A percentile compares a stretch with the other conserved stretches of the same genome.
Evolutionary conservation across 257 asterid species (phyloP).

Genomic region (Anisodus tanguticus): DNA sequence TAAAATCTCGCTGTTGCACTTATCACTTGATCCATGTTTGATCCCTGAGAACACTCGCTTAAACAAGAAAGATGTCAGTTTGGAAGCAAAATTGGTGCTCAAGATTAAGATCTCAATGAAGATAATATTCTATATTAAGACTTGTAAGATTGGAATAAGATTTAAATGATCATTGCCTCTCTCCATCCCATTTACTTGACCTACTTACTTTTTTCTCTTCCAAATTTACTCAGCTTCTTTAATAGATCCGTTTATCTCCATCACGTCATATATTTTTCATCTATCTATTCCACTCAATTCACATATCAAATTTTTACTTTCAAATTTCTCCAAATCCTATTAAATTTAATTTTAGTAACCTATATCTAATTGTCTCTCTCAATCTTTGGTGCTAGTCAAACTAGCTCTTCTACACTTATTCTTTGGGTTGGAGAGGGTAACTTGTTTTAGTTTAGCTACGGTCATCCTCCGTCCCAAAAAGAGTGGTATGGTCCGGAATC

Average conservation of each 20-base stretch:
- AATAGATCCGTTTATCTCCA: constrained; percentile 8
- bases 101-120: too few relatives aligned
- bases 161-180: background rate
- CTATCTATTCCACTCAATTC: background rate
- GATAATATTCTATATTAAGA: too few relatives aligned
- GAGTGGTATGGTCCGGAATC: background rate
- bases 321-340: background rate
- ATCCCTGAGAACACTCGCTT: constrained; percentile 49
- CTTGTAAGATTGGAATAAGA: too few relatives aligned
- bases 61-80: constrained; percentile 25
- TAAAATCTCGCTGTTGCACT: constrained; percentile 40
- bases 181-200: constrained; percentile 19
- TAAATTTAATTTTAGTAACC: background rate
- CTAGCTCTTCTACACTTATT: background rate
- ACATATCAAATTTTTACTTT: background rate
- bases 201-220: constrained; percentile 7
- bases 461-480: background rate
- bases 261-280: constrained; percentile 5
- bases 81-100: constrained; percentile 23
- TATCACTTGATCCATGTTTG: constrained; percentile 38
- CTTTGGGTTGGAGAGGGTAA: background rate
- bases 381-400: background rate
- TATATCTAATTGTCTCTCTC: constrained; percentile 3
- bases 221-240: background rate
- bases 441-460: background rate